These are phyloP conservation scores for Metarhizium guizhouense DNA, from an alignment of 2,329 filamentous ascomycete genomes.

Conservation along the genomic window DNA sequence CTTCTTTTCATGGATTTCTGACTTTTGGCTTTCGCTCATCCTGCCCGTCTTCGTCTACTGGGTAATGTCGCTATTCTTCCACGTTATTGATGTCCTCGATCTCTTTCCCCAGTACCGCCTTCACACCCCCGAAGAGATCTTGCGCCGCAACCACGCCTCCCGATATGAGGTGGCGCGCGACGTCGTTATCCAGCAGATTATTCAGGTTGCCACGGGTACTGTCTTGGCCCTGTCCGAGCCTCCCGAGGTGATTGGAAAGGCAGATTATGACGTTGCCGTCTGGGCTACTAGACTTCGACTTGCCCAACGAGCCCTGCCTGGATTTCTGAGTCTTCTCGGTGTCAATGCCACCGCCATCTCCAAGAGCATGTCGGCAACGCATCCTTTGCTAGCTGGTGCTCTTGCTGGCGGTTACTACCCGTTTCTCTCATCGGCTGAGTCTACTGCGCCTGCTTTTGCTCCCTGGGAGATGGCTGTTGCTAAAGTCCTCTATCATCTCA, in stretches of 20 bases:
- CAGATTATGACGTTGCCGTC: constrained; percentile 78
- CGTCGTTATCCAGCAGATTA: constrained; percentile 83
- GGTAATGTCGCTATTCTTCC: constrained; percentile 76
- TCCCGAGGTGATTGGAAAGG: constrained; percentile 63
- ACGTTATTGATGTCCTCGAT: constrained; percentile 77
- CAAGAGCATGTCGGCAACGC: constrained; percentile 60
- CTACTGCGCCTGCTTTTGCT: constrained; percentile 65
- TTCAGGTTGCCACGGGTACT: constrained; percentile 69
- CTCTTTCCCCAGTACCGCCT: constrained; percentile 85
- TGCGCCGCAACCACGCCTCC: constrained; percentile 77
- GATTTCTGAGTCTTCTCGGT: constrained; percentile 60
- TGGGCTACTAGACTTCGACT: constrained; percentile 80
- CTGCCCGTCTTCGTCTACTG: constrained; percentile 82
- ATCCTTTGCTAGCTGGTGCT: constrained; percentile 66
- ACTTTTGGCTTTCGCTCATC: constrained; percentile 69
- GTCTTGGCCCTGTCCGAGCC: constrained; percentile 64
- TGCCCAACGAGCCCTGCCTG: constrained; percentile 69
- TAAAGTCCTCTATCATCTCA: constrained; percentile 68
- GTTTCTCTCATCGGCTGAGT: constrained; percentile 47
- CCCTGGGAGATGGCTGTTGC: constrained; percentile 71
- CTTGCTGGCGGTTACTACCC: constrained; percentile 78
- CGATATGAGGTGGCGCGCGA: constrained; percentile 82
- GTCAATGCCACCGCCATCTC: constrained; percentile 69
- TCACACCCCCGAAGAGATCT: constrained; percentile 87
- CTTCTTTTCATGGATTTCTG: constrained; percentile 68